phyloP scores from a whole-genome alignment of 306 rosid species.

The Castanea sativa region DNA sequence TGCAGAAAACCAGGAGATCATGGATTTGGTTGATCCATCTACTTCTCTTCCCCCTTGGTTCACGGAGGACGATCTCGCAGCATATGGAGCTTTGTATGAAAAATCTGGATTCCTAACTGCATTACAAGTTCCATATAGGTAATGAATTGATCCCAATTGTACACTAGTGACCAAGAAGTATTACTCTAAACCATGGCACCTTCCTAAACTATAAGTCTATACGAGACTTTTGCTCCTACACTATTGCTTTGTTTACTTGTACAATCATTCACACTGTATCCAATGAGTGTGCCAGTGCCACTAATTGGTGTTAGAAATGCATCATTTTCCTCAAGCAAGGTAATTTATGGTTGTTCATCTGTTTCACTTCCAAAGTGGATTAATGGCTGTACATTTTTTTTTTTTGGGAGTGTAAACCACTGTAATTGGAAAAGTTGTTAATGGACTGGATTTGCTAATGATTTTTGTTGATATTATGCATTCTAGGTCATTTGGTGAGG shows the following conservation, averaged over 20 bases:
- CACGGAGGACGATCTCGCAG: conserved; percentile 64
- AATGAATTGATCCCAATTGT: conserved; percentile 3
- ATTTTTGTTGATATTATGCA: background rate
- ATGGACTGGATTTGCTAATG: conserved; percentile 8
- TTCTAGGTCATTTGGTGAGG: conserved; percentile 51
- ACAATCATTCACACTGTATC: too few relatives aligned
- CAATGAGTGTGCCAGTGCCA: too few relatives aligned
- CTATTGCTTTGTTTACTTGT: too few relatives aligned
- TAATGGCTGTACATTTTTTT: background rate
- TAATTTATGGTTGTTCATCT: background rate
- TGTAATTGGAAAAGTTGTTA: background rate
- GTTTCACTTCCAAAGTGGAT: background rate
- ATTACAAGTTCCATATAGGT: conserved; percentile 79
- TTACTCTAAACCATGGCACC: too few relatives aligned
- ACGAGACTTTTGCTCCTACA: too few relatives aligned
- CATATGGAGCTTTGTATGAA: conserved; percentile 62
- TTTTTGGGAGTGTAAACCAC: background rate
- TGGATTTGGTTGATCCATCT: conserved; percentile 76
- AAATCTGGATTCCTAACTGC: conserved; percentile 76
- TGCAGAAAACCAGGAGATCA: conserved; percentile 67
- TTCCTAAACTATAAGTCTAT: too few relatives aligned
- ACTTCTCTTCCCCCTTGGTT: conserved; percentile 82
- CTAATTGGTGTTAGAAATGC: background rate
- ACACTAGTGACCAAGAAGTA: background rate
- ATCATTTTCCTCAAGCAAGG: background rate